Evolutionary conservation across 768 basidiomycete species (phyloP), one percentile per base, ranked within the genome.

Genomic region (Strobilomyces dryophilus): DNA sequence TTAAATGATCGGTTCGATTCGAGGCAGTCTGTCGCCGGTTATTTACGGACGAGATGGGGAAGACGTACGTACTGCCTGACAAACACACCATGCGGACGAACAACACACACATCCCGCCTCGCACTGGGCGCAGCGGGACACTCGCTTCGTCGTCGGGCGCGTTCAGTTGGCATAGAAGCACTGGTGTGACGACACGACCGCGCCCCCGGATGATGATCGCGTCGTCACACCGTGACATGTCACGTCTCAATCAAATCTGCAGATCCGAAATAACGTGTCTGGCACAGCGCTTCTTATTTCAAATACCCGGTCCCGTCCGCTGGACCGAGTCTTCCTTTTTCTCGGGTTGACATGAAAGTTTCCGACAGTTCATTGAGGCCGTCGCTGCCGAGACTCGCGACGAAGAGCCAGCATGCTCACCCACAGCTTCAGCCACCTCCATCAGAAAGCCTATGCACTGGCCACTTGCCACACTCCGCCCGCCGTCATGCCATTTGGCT

Each of bases 201-300:
- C 17, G 58, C 45, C 46, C 31, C 42, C 20, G 6, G 42, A 29
- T 29, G 26, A 17, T 43, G 14, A 20, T 15, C 42, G 15, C 8
- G n/a, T 43, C 6, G 42, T 51, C n/a, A 51, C 49, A 10, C 12
- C n/a, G 56, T 59, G 53, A 65, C 41, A 55, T 52, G 29, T 29
- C 29, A 29, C 29, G 29, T 29, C 29, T 29, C 29, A 7, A 29
- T 46, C 35, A 39, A 49, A 68, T 69, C 63, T 67, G 67, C 61
- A 68, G 67, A 68, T 68, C 67, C 60, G 66, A 57, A 57, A 59
- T 62, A 68, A 67, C 63, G 55, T 65, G 60, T 64, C 48, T 6
- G 29, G 18, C 51, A 51, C 57, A 37, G 56, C 35, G 52, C 66
- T 69, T 69, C 67, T 47, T 44, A 69, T 71, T 71, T 67, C 58